phyloP scores from a whole-genome alignment of 768 basidiomycete species.

The Zangia roseola region DNA sequence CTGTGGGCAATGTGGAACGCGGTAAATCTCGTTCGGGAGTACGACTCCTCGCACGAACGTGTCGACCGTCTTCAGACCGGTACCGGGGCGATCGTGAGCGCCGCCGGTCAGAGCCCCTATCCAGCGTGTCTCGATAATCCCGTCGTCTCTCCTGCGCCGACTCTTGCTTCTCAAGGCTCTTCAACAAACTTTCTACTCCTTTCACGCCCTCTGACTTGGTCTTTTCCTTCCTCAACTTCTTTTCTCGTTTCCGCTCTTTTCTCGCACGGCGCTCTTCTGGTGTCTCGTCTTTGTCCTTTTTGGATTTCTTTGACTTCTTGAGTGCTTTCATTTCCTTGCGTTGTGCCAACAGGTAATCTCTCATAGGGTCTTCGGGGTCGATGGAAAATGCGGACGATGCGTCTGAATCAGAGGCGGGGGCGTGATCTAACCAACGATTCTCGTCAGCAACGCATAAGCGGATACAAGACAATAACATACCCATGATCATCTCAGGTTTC shows the following conservation, averaged over 20 bases:
- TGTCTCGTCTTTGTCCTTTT: constrained; percentile 71
- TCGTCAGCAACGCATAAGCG: constrained; percentile 2
- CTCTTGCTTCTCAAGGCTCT: constrained; percentile 35
- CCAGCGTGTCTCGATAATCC: constrained; percentile 9
- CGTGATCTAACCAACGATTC: constrained; percentile 41
- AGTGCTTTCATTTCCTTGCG: constrained; percentile 66
- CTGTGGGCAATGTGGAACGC: background rate
- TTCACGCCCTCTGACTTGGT: constrained; percentile 59
- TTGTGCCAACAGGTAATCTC: constrained; percentile 82
- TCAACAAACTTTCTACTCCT: constrained; percentile 68
- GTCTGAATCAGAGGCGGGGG: constrained; percentile 61
- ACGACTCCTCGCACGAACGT: constrained; percentile 12
- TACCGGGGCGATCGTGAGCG: constrained; percentile 17
- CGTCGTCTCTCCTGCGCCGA: constrained; percentile 21
- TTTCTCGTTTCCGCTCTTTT: constrained; percentile 73
- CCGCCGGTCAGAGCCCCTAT: constrained; percentile 11
- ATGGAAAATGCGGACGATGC: constrained; percentile 64
- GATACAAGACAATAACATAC: constrained; percentile 36
- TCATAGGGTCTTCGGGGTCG: constrained; percentile 98
- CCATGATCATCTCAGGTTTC: constrained; percentile 66
- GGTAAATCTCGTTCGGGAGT: constrained; percentile 19
- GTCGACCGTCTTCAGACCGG: constrained; percentile 7
- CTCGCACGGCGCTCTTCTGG: constrained; percentile 74
- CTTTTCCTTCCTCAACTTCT: constrained; percentile 52
- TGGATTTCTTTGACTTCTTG: constrained; percentile 57